phyloP scores from a whole-genome alignment of 2,329 filamentous ascomycete genomes.

The Neonectria faginata region DNA sequence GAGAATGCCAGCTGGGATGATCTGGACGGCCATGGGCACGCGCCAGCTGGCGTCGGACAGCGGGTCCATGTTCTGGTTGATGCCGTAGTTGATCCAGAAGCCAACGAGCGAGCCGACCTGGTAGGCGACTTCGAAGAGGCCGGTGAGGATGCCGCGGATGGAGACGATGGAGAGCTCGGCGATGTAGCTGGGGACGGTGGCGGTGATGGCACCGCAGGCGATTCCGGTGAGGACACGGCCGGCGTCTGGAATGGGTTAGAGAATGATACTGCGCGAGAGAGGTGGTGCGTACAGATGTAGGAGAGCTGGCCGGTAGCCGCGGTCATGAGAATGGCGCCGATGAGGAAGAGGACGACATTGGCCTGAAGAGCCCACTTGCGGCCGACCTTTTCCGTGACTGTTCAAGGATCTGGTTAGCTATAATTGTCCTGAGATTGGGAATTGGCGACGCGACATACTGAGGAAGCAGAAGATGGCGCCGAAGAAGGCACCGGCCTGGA shows the following conservation, averaged over 20 bases:
- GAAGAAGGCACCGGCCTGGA: slow-evolving; percentile 65
- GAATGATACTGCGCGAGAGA: accelerated
- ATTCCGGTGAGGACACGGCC: slow-evolving; percentile 68
- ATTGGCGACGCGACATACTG: slow-evolving; percentile 36
- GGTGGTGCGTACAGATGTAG: slow-evolving; percentile 53
- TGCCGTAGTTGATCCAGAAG: slow-evolving; percentile 63
- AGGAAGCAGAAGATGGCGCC: slow-evolving; percentile 62
- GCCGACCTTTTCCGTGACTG: slow-evolving; percentile 61
- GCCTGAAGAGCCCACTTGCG: slow-evolving; percentile 63
- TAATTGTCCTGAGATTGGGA: too few species aligned
- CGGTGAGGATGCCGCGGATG: slow-evolving; percentile 68
- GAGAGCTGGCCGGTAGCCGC: slow-evolving; percentile 55
- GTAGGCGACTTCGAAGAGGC: slow-evolving; percentile 64
- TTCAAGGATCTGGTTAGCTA: not conserved
- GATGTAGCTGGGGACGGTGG: slow-evolving; percentile 72
- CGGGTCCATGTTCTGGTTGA: slow-evolving; percentile 54
- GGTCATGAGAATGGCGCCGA: slow-evolving; percentile 59
- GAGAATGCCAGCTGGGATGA: slow-evolving; percentile 58
- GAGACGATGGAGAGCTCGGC: slow-evolving; percentile 70
- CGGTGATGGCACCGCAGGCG: slow-evolving; percentile 67
- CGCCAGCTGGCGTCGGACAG: slow-evolving; percentile 55
- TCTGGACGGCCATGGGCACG: slow-evolving; percentile 61
- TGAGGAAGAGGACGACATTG: slow-evolving; percentile 57
- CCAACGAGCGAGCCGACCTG: slow-evolving; percentile 65
- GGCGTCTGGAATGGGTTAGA: slow-evolving; percentile 57